Conservation (phyloP, 495 filamentous ascomycete species). For the Penicillium coffeae region DNA sequence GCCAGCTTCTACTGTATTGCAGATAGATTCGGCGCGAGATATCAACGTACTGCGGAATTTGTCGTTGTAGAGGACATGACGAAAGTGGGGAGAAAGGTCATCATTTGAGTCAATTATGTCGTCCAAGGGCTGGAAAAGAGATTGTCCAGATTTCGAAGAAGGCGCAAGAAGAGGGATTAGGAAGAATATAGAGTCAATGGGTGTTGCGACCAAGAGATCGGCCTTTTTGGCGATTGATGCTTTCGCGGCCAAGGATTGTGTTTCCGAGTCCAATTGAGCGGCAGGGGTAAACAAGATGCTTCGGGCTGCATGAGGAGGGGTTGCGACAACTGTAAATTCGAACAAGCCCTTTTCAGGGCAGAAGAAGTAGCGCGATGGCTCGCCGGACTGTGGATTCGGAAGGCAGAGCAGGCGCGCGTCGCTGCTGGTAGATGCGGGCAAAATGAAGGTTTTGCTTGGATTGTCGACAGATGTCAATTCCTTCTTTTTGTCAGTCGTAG, state of each 20-base stretch:
- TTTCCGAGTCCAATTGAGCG: slow-evolving; percentile 4
- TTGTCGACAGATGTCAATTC: slow-evolving; percentile 22
- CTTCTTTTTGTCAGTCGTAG: slow-evolving; percentile 10
- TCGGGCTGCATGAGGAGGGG: slow-evolving; percentile 42
- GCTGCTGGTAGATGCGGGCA: slow-evolving; percentile 62
- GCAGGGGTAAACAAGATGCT: slow-evolving; percentile 33
- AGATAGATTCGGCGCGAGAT: slow-evolving; percentile 58
- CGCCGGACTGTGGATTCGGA: slow-evolving; percentile 67
- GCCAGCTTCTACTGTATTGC: slow-evolving; percentile 75
- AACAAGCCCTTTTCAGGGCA: slow-evolving; percentile 75
- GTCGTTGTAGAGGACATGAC: slow-evolving; percentile 51
- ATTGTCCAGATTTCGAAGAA: slow-evolving; percentile 33
- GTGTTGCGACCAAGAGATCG: slow-evolving; percentile 76
- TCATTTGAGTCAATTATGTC: slow-evolving; percentile 72
- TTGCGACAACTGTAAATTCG: slow-evolving; percentile 77
- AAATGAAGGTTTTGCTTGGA: slow-evolving; percentile 70
- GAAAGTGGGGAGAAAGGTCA: slow-evolving; percentile 52
- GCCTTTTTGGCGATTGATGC: slow-evolving; percentile 51
- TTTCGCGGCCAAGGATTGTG: slow-evolving; percentile 5
- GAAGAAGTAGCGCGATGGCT: slow-evolving; percentile 69
- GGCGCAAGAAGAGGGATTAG: slow-evolving; percentile 64
- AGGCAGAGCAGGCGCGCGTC: slow-evolving; percentile 71
- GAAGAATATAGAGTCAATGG: slow-evolving; percentile 80
- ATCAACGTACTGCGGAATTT: slow-evolving; percentile 40
- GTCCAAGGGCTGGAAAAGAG: slow-evolving; percentile 70